Base-by-base conservation (phyloP, 2,329 filamentous ascomycete species). In the Fusarium sp. region DNA sequence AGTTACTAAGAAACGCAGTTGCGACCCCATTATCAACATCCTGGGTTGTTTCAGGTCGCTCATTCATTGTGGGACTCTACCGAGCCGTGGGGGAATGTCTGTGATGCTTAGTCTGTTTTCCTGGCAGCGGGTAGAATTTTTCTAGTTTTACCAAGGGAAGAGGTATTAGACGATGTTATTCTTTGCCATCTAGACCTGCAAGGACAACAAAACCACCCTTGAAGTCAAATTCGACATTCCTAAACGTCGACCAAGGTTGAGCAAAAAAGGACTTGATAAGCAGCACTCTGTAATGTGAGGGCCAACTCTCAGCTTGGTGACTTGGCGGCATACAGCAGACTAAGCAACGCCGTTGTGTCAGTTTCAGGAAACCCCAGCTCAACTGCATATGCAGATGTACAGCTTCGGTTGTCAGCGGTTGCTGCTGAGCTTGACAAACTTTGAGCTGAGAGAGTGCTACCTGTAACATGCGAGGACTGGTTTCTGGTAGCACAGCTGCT, bases 11-110 rank as follows among this genome's bases (percentile, higher is more conserved):
- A 63, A 65, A 55, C 46, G 44, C 47, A 44, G 42, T 60, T 49
- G 53, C 47, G 63, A 64, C 26, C 64, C 54, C 56, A 62, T 59
- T 59, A 40, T 58, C 60, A 46, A 55, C 34, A 72, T 61, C 72
- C 72, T 62, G 67, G 71, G 51, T 60, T 73, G 72, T 74, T 74
- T 74, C 72, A 74, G 72, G 72, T 74, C 51, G 49, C 62, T 44
- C 57, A 57, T 31, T 46, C 57, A 52, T 20, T 67, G 69, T 72
- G 72, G 72, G 62, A 72, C 72, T 57, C 41, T 63, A 49, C 67
- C 64, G 53, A 62, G 41, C 58, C 57, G 45, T 59, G 70, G 67
- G 69, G 61, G 62, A 52, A 23, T 38, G 34, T 30, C 57, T 57
- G 41, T n/a, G 42, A 67, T 65, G 70, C 69, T 52, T 63, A 65